phyloP scores from a whole-genome alignment of 2,329 filamentous ascomycete species.

The Fusarium nanum region DNA sequence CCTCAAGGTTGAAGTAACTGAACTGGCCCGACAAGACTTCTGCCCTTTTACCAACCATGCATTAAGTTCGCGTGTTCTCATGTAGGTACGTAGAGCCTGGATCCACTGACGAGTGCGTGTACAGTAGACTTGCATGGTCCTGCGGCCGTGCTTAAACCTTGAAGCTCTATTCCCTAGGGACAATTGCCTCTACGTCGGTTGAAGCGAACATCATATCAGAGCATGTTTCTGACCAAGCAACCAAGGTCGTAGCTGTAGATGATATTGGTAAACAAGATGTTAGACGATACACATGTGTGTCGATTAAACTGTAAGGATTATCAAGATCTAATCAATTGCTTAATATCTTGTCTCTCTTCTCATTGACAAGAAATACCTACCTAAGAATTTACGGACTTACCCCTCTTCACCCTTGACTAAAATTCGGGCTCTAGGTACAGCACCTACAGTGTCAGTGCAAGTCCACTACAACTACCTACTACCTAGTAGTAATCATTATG shows the following conservation, averaged over 20 bases:
- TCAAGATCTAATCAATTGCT: not conserved
- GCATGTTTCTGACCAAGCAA: not conserved
- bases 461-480: not conserved
- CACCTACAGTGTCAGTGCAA: not conserved
- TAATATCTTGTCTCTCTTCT: conserved; percentile 18
- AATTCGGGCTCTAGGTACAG: conserved; percentile 4
- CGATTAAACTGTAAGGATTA: not conserved
- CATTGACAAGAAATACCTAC: conserved; percentile 1
- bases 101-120: not conserved
- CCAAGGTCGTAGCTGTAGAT: not conserved
- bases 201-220: not conserved
- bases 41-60: conserved; percentile 1
- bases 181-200: not conserved
- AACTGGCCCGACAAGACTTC: not conserved
- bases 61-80: conserved; percentile 9
- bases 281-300: not conserved
- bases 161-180: not conserved
- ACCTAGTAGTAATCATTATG: conserved; percentile 1
- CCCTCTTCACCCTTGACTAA: conserved; percentile 30
- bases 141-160: conserved; percentile 5
- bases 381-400: conserved; percentile 19
- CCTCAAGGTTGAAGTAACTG: not conserved
- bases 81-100: conserved; percentile 5
- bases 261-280: not conserved
- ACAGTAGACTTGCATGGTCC: conserved; percentile 2